Percentiles rank a stretch among this genome's conserved stretches.
Evolutionary conservation across 768 basidiomycete genomes (phyloP).

Genomic region (Trametes punicea): DNA sequence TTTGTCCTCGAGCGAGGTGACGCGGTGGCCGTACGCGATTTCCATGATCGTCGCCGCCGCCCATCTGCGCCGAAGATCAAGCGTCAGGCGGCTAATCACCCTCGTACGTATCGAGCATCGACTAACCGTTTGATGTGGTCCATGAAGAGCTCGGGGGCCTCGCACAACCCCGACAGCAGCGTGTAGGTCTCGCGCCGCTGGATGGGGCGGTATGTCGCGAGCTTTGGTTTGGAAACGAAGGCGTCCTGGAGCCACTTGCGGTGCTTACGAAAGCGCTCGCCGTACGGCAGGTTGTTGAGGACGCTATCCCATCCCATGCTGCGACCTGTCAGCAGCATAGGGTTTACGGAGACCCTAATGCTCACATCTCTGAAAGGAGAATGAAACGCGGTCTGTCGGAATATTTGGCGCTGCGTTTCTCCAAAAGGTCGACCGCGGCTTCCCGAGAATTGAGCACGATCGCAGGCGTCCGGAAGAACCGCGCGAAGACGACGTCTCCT

Average conservation of each 20-base stretch:
- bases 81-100: not conserved
- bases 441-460: conserved; percentile 28
- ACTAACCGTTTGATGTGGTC: not conserved
- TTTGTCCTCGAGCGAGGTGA: conserved; percentile 27
- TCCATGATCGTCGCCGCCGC: conserved; percentile 28
- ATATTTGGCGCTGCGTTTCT: conserved; percentile 28
- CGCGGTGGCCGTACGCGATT: conserved; percentile 31
- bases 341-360: not conserved
- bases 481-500: conserved; percentile 22
- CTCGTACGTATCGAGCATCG: not conserved
- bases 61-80: conserved; percentile 15
- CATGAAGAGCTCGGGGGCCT: conserved; percentile 10
- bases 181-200: conserved; percentile 16
- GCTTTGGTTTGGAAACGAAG: not conserved
- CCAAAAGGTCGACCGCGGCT: conserved; percentile 28
- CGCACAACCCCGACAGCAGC: conserved; percentile 13
- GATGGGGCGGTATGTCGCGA: conserved; percentile 13
- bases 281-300: conserved; percentile 8
- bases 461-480: conserved; percentile 21
- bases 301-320: conserved; percentile 21
- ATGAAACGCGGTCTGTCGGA: conserved; percentile 26
- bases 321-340: not conserved
- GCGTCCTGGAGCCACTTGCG: conserved; percentile 21
- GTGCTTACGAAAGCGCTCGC: conserved; percentile 18
- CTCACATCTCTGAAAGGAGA: conserved; percentile 19